Percentiles rank a stretch among this genome's conserved stretches.
Conservation (phyloP, 495 filamentous ascomycete genomes). For the Hypoxylon rickii region DNA sequence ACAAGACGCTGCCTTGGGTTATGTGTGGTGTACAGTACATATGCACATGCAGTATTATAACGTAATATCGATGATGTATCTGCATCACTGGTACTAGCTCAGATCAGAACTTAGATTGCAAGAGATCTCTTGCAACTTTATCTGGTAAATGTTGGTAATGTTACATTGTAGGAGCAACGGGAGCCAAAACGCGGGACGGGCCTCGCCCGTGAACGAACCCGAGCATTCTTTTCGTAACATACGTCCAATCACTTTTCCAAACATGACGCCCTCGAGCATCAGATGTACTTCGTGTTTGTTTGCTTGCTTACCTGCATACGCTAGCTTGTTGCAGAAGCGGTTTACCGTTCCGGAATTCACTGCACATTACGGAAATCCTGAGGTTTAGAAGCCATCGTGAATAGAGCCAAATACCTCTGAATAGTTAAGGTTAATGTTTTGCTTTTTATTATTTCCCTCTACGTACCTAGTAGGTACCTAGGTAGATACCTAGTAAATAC, state of each 20-base stretch:
- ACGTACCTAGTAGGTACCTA: not conserved
- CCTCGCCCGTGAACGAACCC: too few species aligned
- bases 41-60: slow-evolving; percentile 31
- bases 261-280: not conserved
- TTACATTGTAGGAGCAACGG: slow-evolving; percentile 13
- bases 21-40: slow-evolving; percentile 23
- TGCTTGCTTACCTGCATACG: slow-evolving; percentile 13
- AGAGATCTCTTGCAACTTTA: slow-evolving; percentile 26
- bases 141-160: slow-evolving; percentile 20
- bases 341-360: not conserved
- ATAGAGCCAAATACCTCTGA: too few species aligned
- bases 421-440: too few species aligned
- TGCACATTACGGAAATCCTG: too few species aligned
- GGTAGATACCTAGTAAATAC: too few species aligned
- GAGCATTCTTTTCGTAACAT: too few species aligned
- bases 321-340: slow-evolving; percentile 1
- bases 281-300: not conserved
- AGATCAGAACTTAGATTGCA: slow-evolving; percentile 14
- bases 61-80: slow-evolving; percentile 7
- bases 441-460: not conserved
- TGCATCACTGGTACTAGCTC: slow-evolving; percentile 12
- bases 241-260: not conserved
- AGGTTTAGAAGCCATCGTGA: too few species aligned
- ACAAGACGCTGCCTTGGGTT: slow-evolving; percentile 1
- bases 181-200: slow-evolving; percentile 15